Evolutionary conservation across 768 basidiomycete genomes (phyloP), one percentile per base, ranked within the genome.

Genomic region (Boletus patriciae): DNA sequence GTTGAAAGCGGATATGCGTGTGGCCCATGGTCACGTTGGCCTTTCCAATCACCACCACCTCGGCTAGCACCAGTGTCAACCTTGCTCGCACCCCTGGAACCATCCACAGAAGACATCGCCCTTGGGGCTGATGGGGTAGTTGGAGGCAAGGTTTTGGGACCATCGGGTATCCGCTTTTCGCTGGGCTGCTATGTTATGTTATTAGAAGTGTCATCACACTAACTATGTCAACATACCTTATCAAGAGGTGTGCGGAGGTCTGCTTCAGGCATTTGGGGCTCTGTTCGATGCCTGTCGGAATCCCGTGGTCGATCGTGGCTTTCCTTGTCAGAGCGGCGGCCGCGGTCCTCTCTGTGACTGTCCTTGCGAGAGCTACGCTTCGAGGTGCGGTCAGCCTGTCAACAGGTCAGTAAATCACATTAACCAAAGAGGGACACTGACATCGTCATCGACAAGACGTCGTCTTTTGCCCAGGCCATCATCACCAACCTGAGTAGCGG

Each of bases 281-380:
- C 88, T 58, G 80, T 85, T 48, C 80, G 73, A 42, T 87, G 80
- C 53, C 90, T 78, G 59, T 89, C 81, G 3, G 85, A 81, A 23
- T 92, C 90, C 52, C 87, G 82, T 29, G 72, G 76, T 46, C 87
- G 80, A 31, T 90, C 88, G 56, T 85, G 82, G 27, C 78, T 70
- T 45, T 90, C 88, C 68, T 89, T 89, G 43, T 90, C 90, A 13
- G 77, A 74, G 50, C 89, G 83, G 27, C 89, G 83, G 59, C 74
- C 75, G 36, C 89, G 80, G 38, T 92, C 90, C 53, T 92, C 90
- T 47, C 89, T 83, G 65, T 90, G 87, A 31, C 82, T 73, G 3
- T 91, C 89, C 67, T 88, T 89, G 47, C 90, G 84, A 55, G 90
- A 87, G 56, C 83, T 82, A n/a, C 90, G 86, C 70, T 92, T 92